Evolutionary conservation across 257 asterid species (phyloP), one percentile per base, ranked within the genome.

Genomic region (Rubia yunnanensis): DNA sequence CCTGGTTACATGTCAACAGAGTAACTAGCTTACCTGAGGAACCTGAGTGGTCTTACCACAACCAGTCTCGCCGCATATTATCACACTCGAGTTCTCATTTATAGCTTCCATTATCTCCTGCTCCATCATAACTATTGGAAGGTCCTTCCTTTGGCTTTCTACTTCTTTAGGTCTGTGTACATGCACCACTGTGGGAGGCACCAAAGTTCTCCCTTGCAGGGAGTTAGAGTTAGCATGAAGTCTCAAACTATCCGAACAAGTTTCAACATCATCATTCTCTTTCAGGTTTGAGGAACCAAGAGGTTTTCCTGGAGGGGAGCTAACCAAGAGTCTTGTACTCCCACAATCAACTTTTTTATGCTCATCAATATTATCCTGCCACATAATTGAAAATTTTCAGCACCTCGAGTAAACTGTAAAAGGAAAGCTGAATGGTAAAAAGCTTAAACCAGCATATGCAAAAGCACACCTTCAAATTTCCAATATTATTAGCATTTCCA

Each of bases 21-120:
- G 50, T 58, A 53, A 65, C 58, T 63, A 59, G 65, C 89, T 65
- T 68, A 89, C 99, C 97, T 89, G 97, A 11, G 99, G 99, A 76
- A 92, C 97, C 80, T 92, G 99, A 66, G 99, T 92, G 68, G 97
- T 92, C 80, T 92, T 92, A 58, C 99, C 97, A 76, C 99, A 92
- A 27, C 97, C 97, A 66, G 96, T 92, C 77, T 86, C 99, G 69
- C 99, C 99, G 74, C 99, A 89, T 76, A 92, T 80, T 66, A 92
- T 89, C 58, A 89, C 85, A 82, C 87, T 76, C 58, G 60, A 66
- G 62, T 84, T 86, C 68, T 82, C 84, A 63, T 83, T 84, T 55
- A 92, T 81, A 57, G 95, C 94, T 83, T 92, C 99, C 96, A 89
- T 92, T 78, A 89, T 86, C 79, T 92, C 99, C 77, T 88, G 95